Conservation (phyloP, 2,329 filamentous ascomycete genomes). For the Blumeria graminis region DNA sequence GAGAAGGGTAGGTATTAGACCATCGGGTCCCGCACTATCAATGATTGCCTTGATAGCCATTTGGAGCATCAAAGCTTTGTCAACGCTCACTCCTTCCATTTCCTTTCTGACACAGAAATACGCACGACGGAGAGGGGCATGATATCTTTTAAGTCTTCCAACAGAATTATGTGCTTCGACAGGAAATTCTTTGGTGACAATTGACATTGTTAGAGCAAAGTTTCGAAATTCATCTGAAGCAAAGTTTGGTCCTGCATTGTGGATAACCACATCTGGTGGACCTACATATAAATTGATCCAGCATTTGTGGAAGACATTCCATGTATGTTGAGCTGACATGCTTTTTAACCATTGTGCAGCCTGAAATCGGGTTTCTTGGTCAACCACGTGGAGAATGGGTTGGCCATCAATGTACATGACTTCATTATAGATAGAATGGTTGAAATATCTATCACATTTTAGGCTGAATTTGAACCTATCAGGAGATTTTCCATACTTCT, state of each 20-base stretch:
- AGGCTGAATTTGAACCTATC: background rate
- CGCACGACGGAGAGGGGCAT: background rate
- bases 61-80: too few relatives aligned
- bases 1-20: too few relatives aligned
- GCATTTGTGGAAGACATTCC: too few relatives aligned
- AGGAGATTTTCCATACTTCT: background rate
- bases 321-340: background rate
- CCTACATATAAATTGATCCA: conserved; percentile 3
- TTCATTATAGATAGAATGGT: conserved; percentile 1
- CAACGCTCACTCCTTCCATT: too few relatives aligned
- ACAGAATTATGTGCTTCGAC: conserved; percentile 1
- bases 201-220: background rate
- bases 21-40: too few relatives aligned
- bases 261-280: background rate
- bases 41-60: too few relatives aligned
- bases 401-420: conserved; percentile 1
- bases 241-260: background rate
- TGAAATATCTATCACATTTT: background rate
- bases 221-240: conserved; percentile 2
- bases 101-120: too few relatives aligned
- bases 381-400: conserved; percentile 1
- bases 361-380: conserved; percentile 1
- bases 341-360: conserved; percentile 1
- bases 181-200: background rate
- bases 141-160: conserved; percentile 2